Evolutionary conservation across 495 filamentous ascomycete genomes (phyloP), one percentile per base, ranked within the genome.

Genomic region (Lineolata rhizophorae): DNA sequence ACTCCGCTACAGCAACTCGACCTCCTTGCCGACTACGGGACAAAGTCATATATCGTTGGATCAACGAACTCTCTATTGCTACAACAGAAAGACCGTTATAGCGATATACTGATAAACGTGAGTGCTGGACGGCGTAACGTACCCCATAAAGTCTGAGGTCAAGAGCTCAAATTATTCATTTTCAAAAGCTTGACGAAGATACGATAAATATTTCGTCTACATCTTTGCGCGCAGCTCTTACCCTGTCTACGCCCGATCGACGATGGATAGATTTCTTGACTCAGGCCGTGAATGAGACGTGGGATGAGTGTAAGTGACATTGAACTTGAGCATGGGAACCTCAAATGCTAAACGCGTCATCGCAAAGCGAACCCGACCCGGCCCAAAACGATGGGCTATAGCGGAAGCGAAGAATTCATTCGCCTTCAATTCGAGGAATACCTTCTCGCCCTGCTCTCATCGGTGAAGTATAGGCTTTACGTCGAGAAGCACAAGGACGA

Each of bases 381-480:
- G 26, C 87, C 87, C 11, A 92, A 83, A 42, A 92, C 82, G 4
- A 75, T 91, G 59, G 85, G 84, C 12, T 97, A 93, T 47, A 75
- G 81, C 42, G 87, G 87, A 31, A 93, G 84, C 37, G 87, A 97
- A 56, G 90, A 95, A 47, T 95, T 94, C 49, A 95, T 97, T 44
- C 69, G 87, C 13, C 67, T 95, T 4, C 87, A 97, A 44, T 97
- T 97, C 37, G 87, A 97, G 57, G 90, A 95, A 48, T 97, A 97
- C 44, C 61, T 95, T 12, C 61, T 95, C 4, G 82, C 85, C 1
- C 62, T 97, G 33, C 66, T 94, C 27, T 78, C 90, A 0, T 65
- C 76, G 4, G 74, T 80, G 41, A 93, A 94, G 46, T 94, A 91
- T 49, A 82, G 77, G 44, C 65, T 74, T 38, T 79, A 85, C 43